Conservation (phyloP, 2,329 filamentous ascomycete genomes). For the Rutstroemia sp. region DNA sequence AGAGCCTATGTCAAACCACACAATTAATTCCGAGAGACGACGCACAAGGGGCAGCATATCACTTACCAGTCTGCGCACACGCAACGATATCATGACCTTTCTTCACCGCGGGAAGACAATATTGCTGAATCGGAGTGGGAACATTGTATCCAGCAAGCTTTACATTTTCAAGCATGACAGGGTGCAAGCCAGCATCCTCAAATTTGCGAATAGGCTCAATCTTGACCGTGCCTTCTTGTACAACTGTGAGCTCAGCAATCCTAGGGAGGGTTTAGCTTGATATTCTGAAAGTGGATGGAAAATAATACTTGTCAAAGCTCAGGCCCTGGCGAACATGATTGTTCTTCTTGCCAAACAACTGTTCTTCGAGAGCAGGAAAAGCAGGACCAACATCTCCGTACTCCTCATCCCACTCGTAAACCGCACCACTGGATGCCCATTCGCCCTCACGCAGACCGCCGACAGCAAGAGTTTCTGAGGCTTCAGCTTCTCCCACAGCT, state of each 20-base stretch:
- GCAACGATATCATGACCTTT: slow-evolving; percentile 76
- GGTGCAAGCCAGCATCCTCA: slow-evolving; percentile 74
- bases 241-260: slow-evolving; percentile 46
- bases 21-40: background rate
- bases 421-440: slow-evolving; percentile 24
- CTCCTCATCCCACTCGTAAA: slow-evolving; percentile 82
- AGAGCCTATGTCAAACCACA: slow-evolving; percentile 55
- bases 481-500: background rate
- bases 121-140: slow-evolving; percentile 85
- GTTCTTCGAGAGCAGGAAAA: slow-evolving; percentile 60
- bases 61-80: slow-evolving; percentile 83
- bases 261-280: slow-evolving; percentile 32
- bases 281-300: background rate
- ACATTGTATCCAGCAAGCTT: slow-evolving; percentile 59
- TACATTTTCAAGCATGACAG: slow-evolving; percentile 73
- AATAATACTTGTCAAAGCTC: slow-evolving; percentile 53
- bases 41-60: background rate
- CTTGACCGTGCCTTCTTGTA: slow-evolving; percentile 47
- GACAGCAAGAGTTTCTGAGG: slow-evolving; percentile 10
- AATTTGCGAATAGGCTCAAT: slow-evolving; percentile 52
- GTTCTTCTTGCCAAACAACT: slow-evolving; percentile 59
- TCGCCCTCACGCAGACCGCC: slow-evolving; percentile 20
- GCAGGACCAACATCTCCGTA: slow-evolving; percentile 77
- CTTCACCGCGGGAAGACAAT: slow-evolving; percentile 72
- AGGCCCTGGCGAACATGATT: slow-evolving; percentile 46